Conservation (phyloP, 805 yeast genomes). For the Metschnikowia corniflorae region DNA sequence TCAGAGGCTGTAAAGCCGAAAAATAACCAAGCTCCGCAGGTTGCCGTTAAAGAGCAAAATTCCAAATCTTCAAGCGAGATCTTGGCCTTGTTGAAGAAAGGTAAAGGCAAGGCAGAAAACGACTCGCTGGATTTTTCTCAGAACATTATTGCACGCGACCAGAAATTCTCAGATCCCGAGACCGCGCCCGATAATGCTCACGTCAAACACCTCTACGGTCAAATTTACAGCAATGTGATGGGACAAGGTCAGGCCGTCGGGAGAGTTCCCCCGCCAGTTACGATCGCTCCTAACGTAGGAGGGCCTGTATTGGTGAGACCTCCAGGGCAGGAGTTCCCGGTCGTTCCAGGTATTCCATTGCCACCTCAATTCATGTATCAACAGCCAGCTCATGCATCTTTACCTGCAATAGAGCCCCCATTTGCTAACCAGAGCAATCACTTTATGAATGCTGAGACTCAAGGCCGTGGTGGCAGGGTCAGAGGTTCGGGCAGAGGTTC, state of each 20-base stretch:
- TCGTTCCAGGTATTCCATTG: constrained; percentile 35
- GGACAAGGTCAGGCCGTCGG: constrained; percentile 26
- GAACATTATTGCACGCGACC: background rate
- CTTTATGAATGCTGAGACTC: constrained; percentile 1
- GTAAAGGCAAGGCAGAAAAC: constrained; percentile 2
- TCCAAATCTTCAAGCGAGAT: constrained; percentile 30
- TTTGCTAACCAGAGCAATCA: background rate
- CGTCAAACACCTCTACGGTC: constrained; percentile 41
- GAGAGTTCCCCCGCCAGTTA: constrained; percentile 9
- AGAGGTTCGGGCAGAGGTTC: constrained; percentile 13
- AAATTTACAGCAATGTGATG: constrained; percentile 43
- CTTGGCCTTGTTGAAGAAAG: constrained; percentile 28
- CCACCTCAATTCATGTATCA: constrained; percentile 33
- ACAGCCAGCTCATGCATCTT: constrained; percentile 16
- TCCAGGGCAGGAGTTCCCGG: constrained; percentile 20
- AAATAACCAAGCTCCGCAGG: constrained; percentile 8
- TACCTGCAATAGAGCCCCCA: background rate
- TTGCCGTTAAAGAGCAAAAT: constrained; percentile 13
- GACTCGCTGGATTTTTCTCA: background rate
- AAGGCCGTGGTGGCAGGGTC: constrained; percentile 12
- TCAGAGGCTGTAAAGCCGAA: constrained; percentile 5
- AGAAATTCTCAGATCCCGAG: constrained; percentile 1
- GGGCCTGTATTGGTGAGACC: constrained; percentile 5
- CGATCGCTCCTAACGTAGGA: constrained; percentile 2
- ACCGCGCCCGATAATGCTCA: constrained; percentile 25